phyloP scores from a whole-genome alignment of 306 rosid species.

The Boehmeria nivea region DNA sequence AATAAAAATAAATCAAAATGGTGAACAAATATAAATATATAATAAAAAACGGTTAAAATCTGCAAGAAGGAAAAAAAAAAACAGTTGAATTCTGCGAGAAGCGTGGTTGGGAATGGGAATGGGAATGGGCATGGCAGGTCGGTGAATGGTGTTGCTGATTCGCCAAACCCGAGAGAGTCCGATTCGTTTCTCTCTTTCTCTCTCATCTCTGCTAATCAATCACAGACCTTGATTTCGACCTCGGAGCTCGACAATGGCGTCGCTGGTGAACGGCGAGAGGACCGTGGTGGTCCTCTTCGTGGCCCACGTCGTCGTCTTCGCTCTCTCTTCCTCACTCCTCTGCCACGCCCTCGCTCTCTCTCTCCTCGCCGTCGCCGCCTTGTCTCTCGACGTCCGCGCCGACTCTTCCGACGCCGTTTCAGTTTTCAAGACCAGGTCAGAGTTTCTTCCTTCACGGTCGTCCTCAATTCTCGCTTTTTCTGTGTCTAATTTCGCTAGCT shows the following conservation, averaged over 20 bases:
- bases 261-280: constrained; percentile 66
- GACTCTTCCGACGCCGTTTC: constrained; percentile 40
- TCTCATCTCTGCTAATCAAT: no score
- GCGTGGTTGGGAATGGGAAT: background rate
- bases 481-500: background rate
- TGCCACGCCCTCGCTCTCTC: constrained; percentile 65
- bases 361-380: constrained; percentile 60
- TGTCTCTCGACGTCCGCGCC: constrained; percentile 59
- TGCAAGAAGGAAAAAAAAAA: background rate
- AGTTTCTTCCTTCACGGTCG: background rate
- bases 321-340: constrained; percentile 75
- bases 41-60: no score
- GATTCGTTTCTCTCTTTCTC: no score
- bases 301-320: constrained; percentile 38
- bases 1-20: no score
- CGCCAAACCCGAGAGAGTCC: no score
- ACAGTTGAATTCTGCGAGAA: background rate
- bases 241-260: constrained; percentile 22
- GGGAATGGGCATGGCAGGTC: constrained; percentile 1
- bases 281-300: constrained; percentile 60
- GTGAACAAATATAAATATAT: no score
- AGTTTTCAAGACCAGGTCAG: constrained; percentile 52
- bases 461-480: background rate
- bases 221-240: background rate
- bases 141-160: no score